Base-by-base conservation (phyloP, 2,329 filamentous ascomycete genomes). In the Stagonosporopsis vannaccii region DNA sequence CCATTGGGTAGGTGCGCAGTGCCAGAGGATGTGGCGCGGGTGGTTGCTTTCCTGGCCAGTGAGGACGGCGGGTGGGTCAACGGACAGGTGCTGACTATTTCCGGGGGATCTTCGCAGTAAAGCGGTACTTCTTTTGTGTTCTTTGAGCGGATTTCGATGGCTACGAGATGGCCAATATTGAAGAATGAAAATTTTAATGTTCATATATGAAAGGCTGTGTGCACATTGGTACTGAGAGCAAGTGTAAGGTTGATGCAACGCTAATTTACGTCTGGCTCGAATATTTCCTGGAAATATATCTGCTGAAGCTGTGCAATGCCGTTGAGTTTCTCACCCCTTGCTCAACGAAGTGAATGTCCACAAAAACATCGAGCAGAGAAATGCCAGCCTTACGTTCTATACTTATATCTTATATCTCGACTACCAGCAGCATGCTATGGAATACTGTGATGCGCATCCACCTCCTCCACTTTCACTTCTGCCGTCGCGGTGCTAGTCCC, bases 1-100 rank as follows among this genome's bases (percentile, higher is more conserved):
- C 81, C 81, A 17, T 64, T 83, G 17, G 78, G 79, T 44, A 63
- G 81, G 32, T 82, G 80, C 68, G 81, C 81, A 7, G 71, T 75
- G 11, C 81, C 81, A 1, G 79, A 82, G 61, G 76, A 78, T 62
- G 75, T 78, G 11, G 76, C 74, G 23, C 58, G 75, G n/a, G 76
- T 77, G 25, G 76, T 78, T 32, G 76, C 74, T 2, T 78, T 78
- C 60, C 58, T 78, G 36, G 71, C 73, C 2, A 73, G 68, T 37
- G 75, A 75, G 36, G 76, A 78, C 52, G 74, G 74, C 30, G 75
- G 75, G 3, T 78, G 76, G 76, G 67, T 78, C 7, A 78, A 76
- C 41, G 75, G 75, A 23, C 75, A 78, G 60, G 73, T 77, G 22
- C 65, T 78, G 50, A 78, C 75, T 20, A 77, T 78, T 44, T 77